Evolutionary conservation across 176 grass and related monocot genomes (phyloP), one percentile per base, ranked within the genome.

Genomic region (Sorghum bicolor): DNA sequence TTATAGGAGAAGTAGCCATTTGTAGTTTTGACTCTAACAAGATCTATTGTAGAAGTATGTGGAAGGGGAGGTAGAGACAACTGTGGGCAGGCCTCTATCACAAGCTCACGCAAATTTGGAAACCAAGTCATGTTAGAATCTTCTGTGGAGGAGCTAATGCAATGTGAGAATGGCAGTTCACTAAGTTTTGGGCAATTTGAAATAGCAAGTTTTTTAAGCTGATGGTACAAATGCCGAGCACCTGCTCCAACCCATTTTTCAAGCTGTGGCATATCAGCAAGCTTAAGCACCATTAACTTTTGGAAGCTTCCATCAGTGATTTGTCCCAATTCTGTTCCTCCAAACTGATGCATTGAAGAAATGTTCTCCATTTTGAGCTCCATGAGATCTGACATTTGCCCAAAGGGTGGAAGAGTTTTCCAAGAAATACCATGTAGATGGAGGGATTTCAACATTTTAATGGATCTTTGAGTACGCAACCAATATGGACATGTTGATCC

Each of bases 351-450:
- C 34, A 70, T 40, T 40, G 67, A 38, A 70, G 67, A 36, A 70
- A 40, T 39, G 11, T 24, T 70, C 67, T 70, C 36, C 34, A 70
- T 12, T 37, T 40, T 70, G 34, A 70, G 67, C 14, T 70, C 36
- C 36, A 11, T 70, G 67, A 70, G 66, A 69, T 69, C 19, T n/a
- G 20, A 24, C 36, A 70, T 70, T 3, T 70, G 67, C 67, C 67
- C 36, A 70, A 70, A 40, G n/a, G 67, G 34, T 40, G 36, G 67
- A 39, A 70, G 34, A 40, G 19, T 70, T 37, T 10, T 40, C 67
- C 67, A 70, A 8, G 67, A 70, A 70, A 70, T 37, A 70, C 67
- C 67, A 70, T 70, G 34, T 70, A 70, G 67, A 70, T 70, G 67
- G 3, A 70, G 67, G 36, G 67, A 24, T 20, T 70, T 68, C 6